Percentiles rank a stretch among this genome's conserved stretches.
These are phyloP conservation scores for Verbascum thapsus DNA, from an alignment of 257 asterid species.

Conservation along the genomic window DNA sequence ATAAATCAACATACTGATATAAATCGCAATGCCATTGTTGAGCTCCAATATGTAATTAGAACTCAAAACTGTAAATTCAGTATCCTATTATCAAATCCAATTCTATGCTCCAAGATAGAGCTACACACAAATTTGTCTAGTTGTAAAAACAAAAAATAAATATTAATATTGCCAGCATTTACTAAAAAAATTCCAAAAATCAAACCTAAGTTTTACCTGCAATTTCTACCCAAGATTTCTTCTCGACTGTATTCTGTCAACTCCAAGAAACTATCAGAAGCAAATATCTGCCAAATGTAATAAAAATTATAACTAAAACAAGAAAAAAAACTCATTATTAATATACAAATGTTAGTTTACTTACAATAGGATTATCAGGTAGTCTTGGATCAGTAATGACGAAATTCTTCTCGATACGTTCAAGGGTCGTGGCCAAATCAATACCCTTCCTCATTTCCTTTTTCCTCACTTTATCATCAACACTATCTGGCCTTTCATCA, in stretches of 20 bases:
- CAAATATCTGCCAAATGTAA: constrained; percentile 62
- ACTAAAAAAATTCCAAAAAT: background rate
- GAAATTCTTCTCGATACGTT: constrained; percentile 96
- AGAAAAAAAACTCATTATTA: background rate
- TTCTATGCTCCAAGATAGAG: background rate
- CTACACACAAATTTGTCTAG: background rate
- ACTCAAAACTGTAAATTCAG: background rate
- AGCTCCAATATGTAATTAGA: background rate
- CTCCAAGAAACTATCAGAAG: constrained; percentile 99
- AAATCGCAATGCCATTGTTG: constrained; percentile 1
- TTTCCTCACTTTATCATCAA: constrained; percentile 91
- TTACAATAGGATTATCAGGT: constrained; percentile 96
- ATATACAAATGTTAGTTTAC: constrained; percentile 20
- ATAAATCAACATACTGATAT: background rate
- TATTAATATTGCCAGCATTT: too few relatives aligned
- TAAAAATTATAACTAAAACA: constrained; percentile 20
- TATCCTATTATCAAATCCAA: background rate
- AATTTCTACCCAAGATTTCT: constrained; percentile 94
- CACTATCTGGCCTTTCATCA: constrained; percentile 81
- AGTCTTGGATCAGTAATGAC: constrained; percentile 98
- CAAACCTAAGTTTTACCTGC: constrained; percentile 60
- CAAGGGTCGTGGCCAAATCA: constrained; percentile 97
- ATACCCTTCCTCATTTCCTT: constrained; percentile 99
- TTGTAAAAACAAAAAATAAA: background rate
- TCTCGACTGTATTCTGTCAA: constrained; percentile 95